Evolutionary conservation across 345 rosid species (phyloP), one percentile per base, ranked within the genome.

Genomic region (Theobroma cacao): DNA sequence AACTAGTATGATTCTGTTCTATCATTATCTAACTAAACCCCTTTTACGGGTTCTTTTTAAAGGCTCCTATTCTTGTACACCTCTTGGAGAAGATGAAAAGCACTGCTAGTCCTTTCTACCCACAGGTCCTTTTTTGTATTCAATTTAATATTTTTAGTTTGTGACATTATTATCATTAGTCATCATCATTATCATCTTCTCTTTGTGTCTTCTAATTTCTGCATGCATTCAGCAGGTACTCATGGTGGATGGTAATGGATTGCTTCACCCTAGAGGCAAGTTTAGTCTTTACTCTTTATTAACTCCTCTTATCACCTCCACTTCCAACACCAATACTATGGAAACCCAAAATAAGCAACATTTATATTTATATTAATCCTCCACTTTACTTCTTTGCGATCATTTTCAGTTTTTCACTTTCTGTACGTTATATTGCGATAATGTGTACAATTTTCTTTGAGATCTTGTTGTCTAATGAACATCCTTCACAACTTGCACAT

Each of bases 261-360:
- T 95, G 67, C 99, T 94, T 84, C 98, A 96, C 85, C 95, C 99
- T 60, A 90, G 94, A 87, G 98, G 99, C 88, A 83, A 80, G 85
- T 78, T 69, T 33, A 31, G 20, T 50, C 30, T 50, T 50, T 71
- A 31, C 22, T 71, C 18, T 41, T 41, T 71, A 5, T 50, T 31
- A 30, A 10, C 0, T 50, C 18, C 60, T 26, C 28, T 17, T 11
- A 20, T 70, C 22, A 28, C 56, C 75, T 70, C 31, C 40, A 30
- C 55, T 11, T 26, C 26, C 33, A 58, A 26, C 63, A 26, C 17
- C 31, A 26, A 10, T 6, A 5, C 61, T 24, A 24, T 56, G 4
- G 31, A 56, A 56, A 58, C 33, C 33, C 33, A 58, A 58, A 11
- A 26, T 58, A 18, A 58, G 33, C 33, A 11, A 26, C 4, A 9